Percentiles rank a stretch among this genome's conserved stretches.
These are phyloP conservation scores for Xylariomycetidae sp. DNA, from an alignment of 2,329 filamentous ascomycete species.

Conservation along the genomic window DNA sequence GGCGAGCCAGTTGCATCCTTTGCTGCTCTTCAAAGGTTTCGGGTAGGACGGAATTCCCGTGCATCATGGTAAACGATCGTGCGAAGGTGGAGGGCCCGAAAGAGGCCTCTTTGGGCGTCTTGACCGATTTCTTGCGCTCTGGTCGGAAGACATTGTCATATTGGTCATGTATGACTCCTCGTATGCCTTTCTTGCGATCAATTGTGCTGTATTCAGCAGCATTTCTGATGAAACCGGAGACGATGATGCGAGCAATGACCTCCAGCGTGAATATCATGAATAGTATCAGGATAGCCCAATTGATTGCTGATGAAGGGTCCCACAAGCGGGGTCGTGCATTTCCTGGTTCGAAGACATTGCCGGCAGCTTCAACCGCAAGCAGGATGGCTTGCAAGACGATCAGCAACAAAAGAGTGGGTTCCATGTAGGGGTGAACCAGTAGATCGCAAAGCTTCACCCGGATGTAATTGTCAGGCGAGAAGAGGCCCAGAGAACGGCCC, in stretches of 20 bases:
- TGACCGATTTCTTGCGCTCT: conserved; percentile 64
- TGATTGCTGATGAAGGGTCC: conserved; percentile 58
- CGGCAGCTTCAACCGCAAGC: conserved; percentile 76
- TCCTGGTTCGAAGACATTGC: conserved; percentile 59
- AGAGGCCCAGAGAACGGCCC: conserved; percentile 80
- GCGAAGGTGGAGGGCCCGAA: conserved; percentile 60
- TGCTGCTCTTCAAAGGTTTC: conserved; percentile 71
- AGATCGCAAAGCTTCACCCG: conserved; percentile 73
- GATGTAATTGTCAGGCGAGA: conserved; percentile 70
- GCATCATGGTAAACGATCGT: conserved; percentile 72
- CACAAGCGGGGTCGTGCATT: conserved; percentile 57
- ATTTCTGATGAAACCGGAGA: conserved; percentile 90
- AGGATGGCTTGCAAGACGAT: conserved; percentile 85
- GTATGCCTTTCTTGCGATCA: conserved; percentile 68
- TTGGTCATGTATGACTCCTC: conserved; percentile 68
- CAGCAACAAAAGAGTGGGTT: conserved; percentile 78
- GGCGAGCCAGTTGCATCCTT: conserved; percentile 76
- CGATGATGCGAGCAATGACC: conserved; percentile 74
- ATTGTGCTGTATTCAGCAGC: conserved; percentile 88
- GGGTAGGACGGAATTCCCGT: conserved; percentile 46
- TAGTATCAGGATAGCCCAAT: conserved; percentile 74
- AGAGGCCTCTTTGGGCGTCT: conserved; percentile 39
- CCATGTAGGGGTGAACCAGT: conserved; percentile 78
- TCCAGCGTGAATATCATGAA: conserved; percentile 90
- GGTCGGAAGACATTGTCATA: conserved; percentile 76